Conservation (phyloP, 2,329 filamentous ascomycete genomes). For the Orbilia blumenaviensis region DNA sequence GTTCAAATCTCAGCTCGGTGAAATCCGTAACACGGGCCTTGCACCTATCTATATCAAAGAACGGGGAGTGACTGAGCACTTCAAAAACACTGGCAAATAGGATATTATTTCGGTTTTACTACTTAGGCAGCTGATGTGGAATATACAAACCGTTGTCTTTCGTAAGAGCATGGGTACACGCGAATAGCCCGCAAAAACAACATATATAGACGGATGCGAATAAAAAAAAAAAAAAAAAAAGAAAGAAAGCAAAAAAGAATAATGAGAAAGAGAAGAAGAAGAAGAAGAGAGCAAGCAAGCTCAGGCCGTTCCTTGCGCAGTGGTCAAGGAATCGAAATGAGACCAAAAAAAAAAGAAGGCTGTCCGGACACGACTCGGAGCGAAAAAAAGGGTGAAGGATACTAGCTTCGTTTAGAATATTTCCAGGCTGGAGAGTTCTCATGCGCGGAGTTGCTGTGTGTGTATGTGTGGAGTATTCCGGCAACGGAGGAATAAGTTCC, state of each 20-base stretch:
- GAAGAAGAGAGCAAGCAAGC: not conserved
- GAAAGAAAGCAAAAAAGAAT: constrained; percentile 10
- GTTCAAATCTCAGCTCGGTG: too few relatives aligned
- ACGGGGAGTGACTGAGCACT: not conserved
- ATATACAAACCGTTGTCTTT: constrained; percentile 44
- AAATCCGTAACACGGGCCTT: too few relatives aligned
- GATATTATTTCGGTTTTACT: constrained; percentile 35
- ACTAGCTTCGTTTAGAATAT: constrained; percentile 14
- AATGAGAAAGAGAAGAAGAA: too few relatives aligned
- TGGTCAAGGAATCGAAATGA: constrained; percentile 52
- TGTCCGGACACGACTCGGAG: not conserved
- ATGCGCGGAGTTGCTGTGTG: not conserved
- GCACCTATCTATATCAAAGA: not conserved
- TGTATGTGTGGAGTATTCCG: constrained; percentile 12
- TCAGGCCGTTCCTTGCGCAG: constrained; percentile 44
- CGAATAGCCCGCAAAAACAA: not conserved
- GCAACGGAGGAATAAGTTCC: constrained; percentile 11
- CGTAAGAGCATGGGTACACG: not conserved
- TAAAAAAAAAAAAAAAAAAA: too few relatives aligned
- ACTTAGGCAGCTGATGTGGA: constrained; percentile 31
- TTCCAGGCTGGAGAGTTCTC: not conserved
- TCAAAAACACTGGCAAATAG: constrained; percentile 7
- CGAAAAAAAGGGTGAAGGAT: constrained; percentile 23
- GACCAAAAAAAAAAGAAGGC: constrained; percentile 8
- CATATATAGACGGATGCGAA: constrained; percentile 10